phyloP scores from a whole-genome alignment of 768 basidiomycete genomes.

The Cystofilobasidium ferigula region DNA sequence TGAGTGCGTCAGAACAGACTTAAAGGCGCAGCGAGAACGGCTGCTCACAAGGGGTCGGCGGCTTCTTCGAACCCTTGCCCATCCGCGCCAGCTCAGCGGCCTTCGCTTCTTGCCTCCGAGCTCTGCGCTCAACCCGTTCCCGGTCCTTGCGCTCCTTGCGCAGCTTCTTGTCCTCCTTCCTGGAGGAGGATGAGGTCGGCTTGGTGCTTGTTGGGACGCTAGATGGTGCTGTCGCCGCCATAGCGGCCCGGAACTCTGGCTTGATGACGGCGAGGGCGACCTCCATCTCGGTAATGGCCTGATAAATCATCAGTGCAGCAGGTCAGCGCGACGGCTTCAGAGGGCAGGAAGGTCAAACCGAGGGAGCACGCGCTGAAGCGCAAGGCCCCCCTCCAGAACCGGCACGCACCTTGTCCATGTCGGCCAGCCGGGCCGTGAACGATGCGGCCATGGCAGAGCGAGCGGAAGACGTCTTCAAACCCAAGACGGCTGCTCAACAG shows the following conservation, averaged over 20 bases:
- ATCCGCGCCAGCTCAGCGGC: neutral
- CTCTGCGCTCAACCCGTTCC: neutral
- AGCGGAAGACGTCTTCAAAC: too few relatives aligned
- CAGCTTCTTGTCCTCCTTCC: slow-evolving; percentile 19
- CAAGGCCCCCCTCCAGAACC: too few relatives aligned
- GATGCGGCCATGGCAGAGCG: neutral
- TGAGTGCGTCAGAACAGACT: neutral
- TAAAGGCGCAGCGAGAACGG: neutral
- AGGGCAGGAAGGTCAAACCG: too few relatives aligned
- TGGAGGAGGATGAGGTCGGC: neutral
- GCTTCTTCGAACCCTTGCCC: slow-evolving; percentile 6
- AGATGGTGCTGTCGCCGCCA: neutral
- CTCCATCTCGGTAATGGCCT: slow-evolving; percentile 26
- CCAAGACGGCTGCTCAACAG: too few relatives aligned
- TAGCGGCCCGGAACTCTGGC: slow-evolving; percentile 9
- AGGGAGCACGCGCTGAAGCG: too few relatives aligned
- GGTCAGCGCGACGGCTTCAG: too few relatives aligned
- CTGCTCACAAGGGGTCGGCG: neutral
- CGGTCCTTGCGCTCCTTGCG: slow-evolving; percentile 3
- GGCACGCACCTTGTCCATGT: slow-evolving; percentile 11
- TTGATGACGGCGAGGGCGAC: slow-evolving; percentile 21
- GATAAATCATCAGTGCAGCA: too few relatives aligned
- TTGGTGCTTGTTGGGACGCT: neutral
- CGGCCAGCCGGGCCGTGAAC: neutral
- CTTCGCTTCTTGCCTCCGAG: neutral